Percentiles rank a stretch among this genome's conserved stretches.
Conservation (phyloP, 2,329 filamentous ascomycete species). For the Aphanocladium album region DNA sequence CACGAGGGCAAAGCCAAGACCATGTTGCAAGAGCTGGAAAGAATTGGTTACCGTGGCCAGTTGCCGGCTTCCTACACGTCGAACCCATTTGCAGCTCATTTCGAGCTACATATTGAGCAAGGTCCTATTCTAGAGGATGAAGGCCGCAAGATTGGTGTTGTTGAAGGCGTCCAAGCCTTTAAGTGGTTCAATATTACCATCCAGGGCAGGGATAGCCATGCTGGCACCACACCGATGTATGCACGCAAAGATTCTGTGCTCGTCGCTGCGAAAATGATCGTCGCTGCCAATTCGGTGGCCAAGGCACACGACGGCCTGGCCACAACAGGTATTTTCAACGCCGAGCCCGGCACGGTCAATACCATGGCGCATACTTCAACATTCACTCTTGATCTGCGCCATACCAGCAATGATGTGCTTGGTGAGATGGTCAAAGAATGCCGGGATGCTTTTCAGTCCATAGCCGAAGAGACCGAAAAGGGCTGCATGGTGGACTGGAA, state of each 20-base stretch:
- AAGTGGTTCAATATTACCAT: constrained; percentile 27
- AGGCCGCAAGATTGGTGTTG: constrained; percentile 26
- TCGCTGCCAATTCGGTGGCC: constrained; percentile 24
- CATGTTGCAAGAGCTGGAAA: constrained; percentile 50
- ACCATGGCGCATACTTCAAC: constrained; percentile 60
- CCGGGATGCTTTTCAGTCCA: constrained; percentile 39
- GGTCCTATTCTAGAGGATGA: constrained; percentile 63
- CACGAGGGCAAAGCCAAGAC: constrained; percentile 24
- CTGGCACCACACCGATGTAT: constrained; percentile 28
- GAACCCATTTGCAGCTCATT: constrained; percentile 65
- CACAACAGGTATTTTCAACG: constrained; percentile 27
- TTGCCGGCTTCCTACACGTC: constrained; percentile 15
- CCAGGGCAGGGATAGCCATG: constrained; percentile 26
- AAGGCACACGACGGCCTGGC: constrained; percentile 22
- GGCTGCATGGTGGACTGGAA: constrained; percentile 53
- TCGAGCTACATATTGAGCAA: constrained; percentile 83
- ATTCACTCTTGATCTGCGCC: constrained; percentile 63
- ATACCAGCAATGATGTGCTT: constrained; percentile 49
- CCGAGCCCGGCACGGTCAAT: constrained; percentile 59
- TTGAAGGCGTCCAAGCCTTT: constrained; percentile 27
- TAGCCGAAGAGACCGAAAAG: constrained; percentile 55
- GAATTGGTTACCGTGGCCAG: constrained; percentile 56
- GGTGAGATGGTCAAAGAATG: constrained; percentile 33
- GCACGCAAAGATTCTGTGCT: constrained; percentile 29
- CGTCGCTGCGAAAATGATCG: constrained; percentile 31